These are phyloP conservation scores for Leccinum barrowsii DNA, from an alignment of 768 basidiomycete species.

Conservation along the genomic window DNA sequence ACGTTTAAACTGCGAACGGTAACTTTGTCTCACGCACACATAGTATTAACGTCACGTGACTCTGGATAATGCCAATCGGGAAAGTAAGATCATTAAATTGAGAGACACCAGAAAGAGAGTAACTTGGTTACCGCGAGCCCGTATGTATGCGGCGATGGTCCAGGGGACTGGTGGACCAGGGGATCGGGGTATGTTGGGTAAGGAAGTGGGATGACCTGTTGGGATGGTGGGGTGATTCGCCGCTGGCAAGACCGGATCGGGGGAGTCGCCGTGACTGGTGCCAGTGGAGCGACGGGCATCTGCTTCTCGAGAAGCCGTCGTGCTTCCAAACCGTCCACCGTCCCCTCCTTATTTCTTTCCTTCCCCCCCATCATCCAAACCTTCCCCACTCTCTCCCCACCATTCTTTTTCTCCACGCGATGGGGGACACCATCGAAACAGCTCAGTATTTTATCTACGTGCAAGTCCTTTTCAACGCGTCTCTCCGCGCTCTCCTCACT, in stretches of 20 bases:
- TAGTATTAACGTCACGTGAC: neutral
- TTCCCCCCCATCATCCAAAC: conserved; percentile 12
- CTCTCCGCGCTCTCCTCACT: conserved; percentile 10
- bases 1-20: neutral
- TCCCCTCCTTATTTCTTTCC: conserved; percentile 28
- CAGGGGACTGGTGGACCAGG: neutral
- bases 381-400: conserved; percentile 5
- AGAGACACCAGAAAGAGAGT: too few species aligned
- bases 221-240: conserved; percentile 21
- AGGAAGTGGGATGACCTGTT: conserved; percentile 17
- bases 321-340: conserved; percentile 24
- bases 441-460: conserved; percentile 79
- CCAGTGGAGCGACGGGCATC: conserved; percentile 18
- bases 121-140: neutral
- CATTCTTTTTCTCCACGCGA: conserved; percentile 23
- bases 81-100: neutral
- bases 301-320: conserved; percentile 29
- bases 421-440: conserved; percentile 49
- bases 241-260: conserved; percentile 28
- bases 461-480: conserved; percentile 29
- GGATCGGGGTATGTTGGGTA: neutral
- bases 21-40: too few species aligned
- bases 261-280: conserved; percentile 26
- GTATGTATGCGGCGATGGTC: neutral
- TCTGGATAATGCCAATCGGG: conserved; percentile 1